Conservation (phyloP, 2,329 filamentous ascomycete species). For the Cladophialophora exuberans region DNA sequence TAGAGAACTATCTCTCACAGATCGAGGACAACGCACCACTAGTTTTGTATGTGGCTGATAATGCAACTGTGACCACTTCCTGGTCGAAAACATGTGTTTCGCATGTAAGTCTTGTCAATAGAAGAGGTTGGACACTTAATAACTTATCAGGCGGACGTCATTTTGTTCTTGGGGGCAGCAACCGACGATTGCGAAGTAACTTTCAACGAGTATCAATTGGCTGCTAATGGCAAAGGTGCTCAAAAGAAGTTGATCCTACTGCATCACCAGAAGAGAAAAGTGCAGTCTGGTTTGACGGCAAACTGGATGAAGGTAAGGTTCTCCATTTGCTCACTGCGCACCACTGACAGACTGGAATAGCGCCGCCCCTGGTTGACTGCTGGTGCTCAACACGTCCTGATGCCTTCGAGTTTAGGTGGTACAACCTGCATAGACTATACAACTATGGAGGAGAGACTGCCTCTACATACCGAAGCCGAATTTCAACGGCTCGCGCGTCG, state of each 20-base stretch:
- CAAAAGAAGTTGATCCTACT: background rate
- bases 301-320: background rate
- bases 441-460: background rate
- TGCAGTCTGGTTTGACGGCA: background rate
- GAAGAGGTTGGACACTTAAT: background rate
- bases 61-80: background rate
- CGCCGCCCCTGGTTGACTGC: background rate
- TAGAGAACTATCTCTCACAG: background rate
- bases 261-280: background rate
- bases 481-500: background rate
- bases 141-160: background rate
- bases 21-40: background rate
- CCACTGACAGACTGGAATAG: background rate
- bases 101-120: background rate
- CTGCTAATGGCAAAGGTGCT: background rate
- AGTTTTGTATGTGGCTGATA: background rate
- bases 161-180: background rate
- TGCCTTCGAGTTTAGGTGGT: background rate
- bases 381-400: background rate
- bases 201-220: background rate
- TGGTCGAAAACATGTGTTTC: background rate
- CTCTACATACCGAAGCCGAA: background rate
- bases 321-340: background rate
- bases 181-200: background rate
- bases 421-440: background rate